Evolutionary conservation across 116 monocot species (phyloP), one percentile per base, ranked within the genome.

Genomic region (Trichopus zeylanicus): DNA sequence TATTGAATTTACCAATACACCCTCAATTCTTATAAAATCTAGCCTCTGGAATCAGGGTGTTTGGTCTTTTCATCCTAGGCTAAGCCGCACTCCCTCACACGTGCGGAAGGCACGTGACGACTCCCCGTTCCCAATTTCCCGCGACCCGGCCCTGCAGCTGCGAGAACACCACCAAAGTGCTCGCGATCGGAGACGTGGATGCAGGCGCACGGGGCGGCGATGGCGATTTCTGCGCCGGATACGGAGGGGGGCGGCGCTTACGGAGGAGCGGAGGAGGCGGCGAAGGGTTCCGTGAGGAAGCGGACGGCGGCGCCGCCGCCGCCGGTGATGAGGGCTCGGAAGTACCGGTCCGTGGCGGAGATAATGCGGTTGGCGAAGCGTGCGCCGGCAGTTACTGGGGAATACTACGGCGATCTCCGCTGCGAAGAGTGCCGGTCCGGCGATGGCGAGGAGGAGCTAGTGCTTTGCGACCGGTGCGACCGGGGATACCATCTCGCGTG

Each of bases 381-480:
- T 52, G 55, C 57, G 10, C 24, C 55, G 6, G 37, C 60, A 35
- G 31, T 75, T 42, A 73, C 62, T 23, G 78, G 33, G 20, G 77
- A 78, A 15, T 49, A 60, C 46, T 87, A 87, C 69, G 35, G 60
- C 9, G 85, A 82, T 63, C 48, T 79, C 31, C 56, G 27, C 28
- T 93, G 93, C 74, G 81, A 88, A 72, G 60, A 72, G 72, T 93
- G 93, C 74, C 64, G 81, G 35, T 69, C 57, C 29, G 93, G 93
- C 28, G 79, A 82, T 4, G 30, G 65, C 22, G 93, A 88, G 32
- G 74, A 75, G 38, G 81, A 81, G 76, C 42, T 93, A 63, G 58
- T 93, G 19, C 71, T 93, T 3, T 93, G 93, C 64, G 88, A 93
- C 38, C 51, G 71, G 3, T 93, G 93, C 71, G 81, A 93, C 60